These are phyloP conservation scores for Fragosphaeria purpurea DNA, from an alignment of 2,329 filamentous ascomycete species.

Conservation along the genomic window DNA sequence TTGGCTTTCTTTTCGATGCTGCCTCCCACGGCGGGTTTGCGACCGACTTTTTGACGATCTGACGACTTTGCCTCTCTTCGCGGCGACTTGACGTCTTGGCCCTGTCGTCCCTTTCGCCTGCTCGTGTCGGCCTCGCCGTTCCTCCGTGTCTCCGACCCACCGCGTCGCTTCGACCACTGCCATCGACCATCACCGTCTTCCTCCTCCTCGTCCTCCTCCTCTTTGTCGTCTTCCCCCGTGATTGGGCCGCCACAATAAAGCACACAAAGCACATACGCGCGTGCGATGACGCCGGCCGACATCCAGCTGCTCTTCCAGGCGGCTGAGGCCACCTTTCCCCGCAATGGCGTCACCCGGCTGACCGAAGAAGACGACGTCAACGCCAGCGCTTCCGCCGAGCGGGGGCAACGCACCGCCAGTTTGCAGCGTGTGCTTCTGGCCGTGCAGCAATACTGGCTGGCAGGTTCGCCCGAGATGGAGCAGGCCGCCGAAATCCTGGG, in stretches of 20 bases:
- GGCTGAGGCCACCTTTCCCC: background rate
- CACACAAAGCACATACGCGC: no score
- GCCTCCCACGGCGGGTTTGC: no score
- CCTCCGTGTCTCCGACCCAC: no score
- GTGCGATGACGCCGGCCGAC: conserved; percentile 7
- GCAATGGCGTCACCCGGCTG: background rate
- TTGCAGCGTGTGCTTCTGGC: conserved; percentile 29
- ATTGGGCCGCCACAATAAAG: no score
- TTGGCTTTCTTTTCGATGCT: no score
- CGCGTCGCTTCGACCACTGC: no score
- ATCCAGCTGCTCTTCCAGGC: conserved; percentile 9
- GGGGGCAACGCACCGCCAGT: conserved; percentile 9
- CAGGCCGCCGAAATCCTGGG: conserved; percentile 40
- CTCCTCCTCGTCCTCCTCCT: background rate
- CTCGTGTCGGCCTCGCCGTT: no score
- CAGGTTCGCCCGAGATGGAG: conserved; percentile 32
- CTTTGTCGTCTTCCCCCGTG: background rate
- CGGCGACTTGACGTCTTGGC: no score
- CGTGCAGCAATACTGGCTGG: conserved; percentile 30
- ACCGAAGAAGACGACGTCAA: background rate
- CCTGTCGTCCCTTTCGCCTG: no score
- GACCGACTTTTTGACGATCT: no score
- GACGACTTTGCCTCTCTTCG: no score
- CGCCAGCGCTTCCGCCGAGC: conserved; percentile 7
- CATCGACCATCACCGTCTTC: background rate